Evolutionary conservation across 2,329 filamentous ascomycete genomes (phyloP), one percentile per base, ranked within the genome.

Genomic region (Verruconis gallopava): DNA sequence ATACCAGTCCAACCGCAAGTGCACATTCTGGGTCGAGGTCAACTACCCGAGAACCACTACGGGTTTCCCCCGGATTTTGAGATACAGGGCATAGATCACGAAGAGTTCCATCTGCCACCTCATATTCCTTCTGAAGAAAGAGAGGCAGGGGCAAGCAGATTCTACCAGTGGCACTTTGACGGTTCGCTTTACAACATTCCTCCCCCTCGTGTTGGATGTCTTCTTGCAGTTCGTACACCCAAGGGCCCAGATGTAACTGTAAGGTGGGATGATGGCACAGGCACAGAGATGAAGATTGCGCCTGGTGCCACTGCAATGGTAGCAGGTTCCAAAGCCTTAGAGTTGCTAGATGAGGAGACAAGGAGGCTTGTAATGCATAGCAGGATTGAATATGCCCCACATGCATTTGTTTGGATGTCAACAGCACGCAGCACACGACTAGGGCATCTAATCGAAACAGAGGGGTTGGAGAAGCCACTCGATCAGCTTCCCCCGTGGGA

Each of bases 381-480:
- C 22, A 67, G 63, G 62, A 62, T 66, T 13, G 64, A 68, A 49
- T 67, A 68, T 44, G 62, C 62, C 4, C 64, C 62, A 3, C 56
- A 61, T 44, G 64, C 65, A 9, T 68, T 67, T 49, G 50, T 55
- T 49, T 51, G 58, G 65, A 40, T 40, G 37, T 25, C 37, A n/a
- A 63, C 66, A 42, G 60, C 58, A 2, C 56, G 55, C n/a, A 42
- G 63, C 5, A 64, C 58, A 40, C 64, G 65, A 1, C 53, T 68
- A 1, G 62, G 61, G 6, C 57, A 56, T 37, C 63, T 66, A 44
- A 54, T 58, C 47, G 50, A 46, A 2, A 40, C 37, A 2, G 37
- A 40, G 28, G 37, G 37, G 11, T 19, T 25, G n/a, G 37, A 40
- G 15, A 40, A 40, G 37, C 19, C 37, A 22, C 47, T 64, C 4